These are phyloP conservation scores for Stylonectria norvegica DNA, from an alignment of 2,329 filamentous ascomycete species.

Conservation along the genomic window DNA sequence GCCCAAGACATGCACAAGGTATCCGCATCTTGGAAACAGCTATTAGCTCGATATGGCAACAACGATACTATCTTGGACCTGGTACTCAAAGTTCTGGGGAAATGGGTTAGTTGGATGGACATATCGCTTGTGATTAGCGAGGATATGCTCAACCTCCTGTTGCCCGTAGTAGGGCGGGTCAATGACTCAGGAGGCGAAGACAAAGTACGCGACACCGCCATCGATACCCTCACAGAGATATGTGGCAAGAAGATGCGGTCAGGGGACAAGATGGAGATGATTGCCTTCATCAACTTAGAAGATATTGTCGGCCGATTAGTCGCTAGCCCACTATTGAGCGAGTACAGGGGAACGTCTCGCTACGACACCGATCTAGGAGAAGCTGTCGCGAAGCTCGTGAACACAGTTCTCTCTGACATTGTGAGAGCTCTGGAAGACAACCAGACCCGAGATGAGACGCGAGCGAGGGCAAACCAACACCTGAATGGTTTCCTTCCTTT, in stretches of 20 bases:
- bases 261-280: constrained; percentile 89
- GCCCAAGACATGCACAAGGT: constrained; percentile 86
- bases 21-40: constrained; percentile 85
- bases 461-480: constrained; percentile 73
- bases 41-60: constrained; percentile 73
- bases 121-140: constrained; percentile 91
- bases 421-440: constrained; percentile 77
- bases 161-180: constrained; percentile 80
- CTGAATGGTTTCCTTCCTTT: constrained; percentile 82
- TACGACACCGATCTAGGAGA: constrained; percentile 97
- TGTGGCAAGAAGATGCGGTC: constrained; percentile 98
- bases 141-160: constrained; percentile 77
- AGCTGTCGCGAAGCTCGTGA: constrained; percentile 91
- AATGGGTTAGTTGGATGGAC: constrained; percentile 99
- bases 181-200: constrained; percentile 62
- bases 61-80: constrained; percentile 76
- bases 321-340: constrained; percentile 73
- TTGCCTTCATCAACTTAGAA: constrained; percentile 82
- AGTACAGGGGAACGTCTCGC: constrained; percentile 73
- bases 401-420: constrained; percentile 82
- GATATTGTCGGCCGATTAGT: constrained; percentile 84
- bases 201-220: constrained; percentile 82
- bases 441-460: constrained; percentile 59
- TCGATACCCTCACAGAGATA: constrained; percentile 93
- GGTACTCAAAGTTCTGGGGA: constrained; percentile 86